These are phyloP conservation scores for Cyclocybe aegerita DNA, from an alignment of 768 basidiomycete species.

Conservation along the genomic window DNA sequence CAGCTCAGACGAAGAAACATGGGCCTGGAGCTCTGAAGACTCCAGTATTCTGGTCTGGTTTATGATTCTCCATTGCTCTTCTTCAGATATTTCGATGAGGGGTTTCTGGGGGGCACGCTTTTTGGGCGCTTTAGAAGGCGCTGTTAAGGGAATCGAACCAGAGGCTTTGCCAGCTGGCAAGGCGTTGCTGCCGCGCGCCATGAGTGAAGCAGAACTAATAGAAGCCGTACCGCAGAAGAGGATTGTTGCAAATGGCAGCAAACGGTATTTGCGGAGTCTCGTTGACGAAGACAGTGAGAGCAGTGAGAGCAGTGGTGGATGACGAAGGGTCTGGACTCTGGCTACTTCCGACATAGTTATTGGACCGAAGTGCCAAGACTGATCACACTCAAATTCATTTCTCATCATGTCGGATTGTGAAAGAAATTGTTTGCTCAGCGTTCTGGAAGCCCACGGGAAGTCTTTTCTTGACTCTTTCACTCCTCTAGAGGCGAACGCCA, in stretches of 20 bases:
- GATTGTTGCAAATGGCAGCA: not conserved
- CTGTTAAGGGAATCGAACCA: slow-evolving; percentile 11
- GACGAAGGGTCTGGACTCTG: too few species aligned
- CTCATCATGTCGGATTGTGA: slow-evolving; percentile 26
- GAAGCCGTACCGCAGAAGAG: not conserved
- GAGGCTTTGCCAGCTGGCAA: too few species aligned
- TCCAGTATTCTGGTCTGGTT: slow-evolving; percentile 62
- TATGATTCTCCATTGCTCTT: slow-evolving; percentile 79
- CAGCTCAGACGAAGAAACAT: slow-evolving; percentile 27
- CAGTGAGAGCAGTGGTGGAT: too few species aligned
- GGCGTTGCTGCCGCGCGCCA: slow-evolving; percentile 30
- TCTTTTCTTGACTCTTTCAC: slow-evolving; percentile 45
- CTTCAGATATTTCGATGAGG: slow-evolving; percentile 58
- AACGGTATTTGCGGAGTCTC: too few species aligned
- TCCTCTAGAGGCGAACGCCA: slow-evolving; percentile 9
- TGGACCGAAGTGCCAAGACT: too few species aligned
- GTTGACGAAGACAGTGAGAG: too few species aligned
- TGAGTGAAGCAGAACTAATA: slow-evolving; percentile 6
- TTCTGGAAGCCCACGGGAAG: slow-evolving; percentile 48
- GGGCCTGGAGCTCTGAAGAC: slow-evolving; percentile 10
- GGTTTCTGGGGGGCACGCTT: slow-evolving; percentile 19
- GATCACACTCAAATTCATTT: not conserved
- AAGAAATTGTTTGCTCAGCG: slow-evolving; percentile 29
- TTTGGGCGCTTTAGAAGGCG: slow-evolving; percentile 12
- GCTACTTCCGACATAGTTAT: too few species aligned